Base-by-base conservation (phyloP, 2,329 filamentous ascomycete genomes). In the Amphichorda felina region DNA sequence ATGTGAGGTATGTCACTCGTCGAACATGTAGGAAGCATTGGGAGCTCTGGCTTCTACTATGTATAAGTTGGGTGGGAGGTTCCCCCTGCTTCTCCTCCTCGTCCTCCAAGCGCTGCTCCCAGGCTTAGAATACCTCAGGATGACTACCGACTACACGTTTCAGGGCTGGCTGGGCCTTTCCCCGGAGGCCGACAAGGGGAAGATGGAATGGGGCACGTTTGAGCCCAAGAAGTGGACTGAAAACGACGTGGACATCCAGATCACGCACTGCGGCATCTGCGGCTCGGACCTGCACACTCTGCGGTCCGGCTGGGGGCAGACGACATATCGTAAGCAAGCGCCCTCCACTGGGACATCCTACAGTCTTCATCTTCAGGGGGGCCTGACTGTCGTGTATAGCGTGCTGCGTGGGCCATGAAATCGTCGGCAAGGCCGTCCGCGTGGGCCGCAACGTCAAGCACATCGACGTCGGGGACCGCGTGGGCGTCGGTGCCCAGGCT, bases 181-280 rank as follows among this genome's bases (percentile, higher is more conserved):
- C 39, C 44, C 57, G 17, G 53, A 57, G 7, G 48, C 7, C 27
- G 13, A n/a, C 43, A 47, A 70, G 2, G 67, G 66, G 34, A 68
- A 70, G 42, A 70, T 70, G 66, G 48, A 56, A 39, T 70, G 66
- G 66, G 58, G 55, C 29, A 50, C 66, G 37, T 78, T 70, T 40
- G 60, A 72, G 54, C 74, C 74, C 36, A 79, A 79, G 61, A 57
- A 59, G 32, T 79, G 72, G 70, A 66, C 71, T 31, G 75, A 79
- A 50, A 67, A 64, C 36, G 73, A 79, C 42, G 59, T 81, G 39
- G 76, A 81, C 50, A 75, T 81, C 46, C 60, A 72, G 51, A 57
- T 81, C 46, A 67, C 70, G 1, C 74, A 79, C 57, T 79, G 75
- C 50, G 75, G 75, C 39, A 65, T 80, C 48, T 80, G 75, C 51